Percentiles rank a stretch among this genome's conserved stretches.
phyloP scores from a whole-genome alignment of 495 filamentous ascomycete species.

The Cenococcum geophilum region DNA sequence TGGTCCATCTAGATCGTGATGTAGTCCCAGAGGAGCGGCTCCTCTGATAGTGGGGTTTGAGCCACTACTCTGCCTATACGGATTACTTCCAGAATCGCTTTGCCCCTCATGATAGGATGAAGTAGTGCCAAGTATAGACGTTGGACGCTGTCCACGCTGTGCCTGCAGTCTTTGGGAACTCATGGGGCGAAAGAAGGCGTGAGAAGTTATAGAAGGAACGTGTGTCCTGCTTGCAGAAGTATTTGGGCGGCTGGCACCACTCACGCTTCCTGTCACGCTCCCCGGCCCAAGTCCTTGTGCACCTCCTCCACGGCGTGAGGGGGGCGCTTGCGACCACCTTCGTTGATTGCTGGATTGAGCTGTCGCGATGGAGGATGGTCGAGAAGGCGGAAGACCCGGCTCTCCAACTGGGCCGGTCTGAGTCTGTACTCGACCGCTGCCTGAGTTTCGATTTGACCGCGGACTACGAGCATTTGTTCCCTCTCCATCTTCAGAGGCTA shows the following conservation, averaged over 20 bases:
- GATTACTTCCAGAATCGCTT: slow-evolving; percentile 43
- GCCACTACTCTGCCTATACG: slow-evolving; percentile 30
- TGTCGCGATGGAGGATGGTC: slow-evolving; percentile 36
- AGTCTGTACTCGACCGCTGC: slow-evolving; percentile 30
- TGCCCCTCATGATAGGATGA: slow-evolving; percentile 34
- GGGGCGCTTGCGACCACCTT: slow-evolving; percentile 46
- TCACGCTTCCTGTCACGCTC: slow-evolving; percentile 36
- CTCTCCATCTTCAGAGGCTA: slow-evolving; percentile 53
- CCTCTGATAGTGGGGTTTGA: slow-evolving; percentile 27
- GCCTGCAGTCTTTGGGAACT: slow-evolving; percentile 92
- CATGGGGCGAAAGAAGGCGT: slow-evolving; percentile 94
- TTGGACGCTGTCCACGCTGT: slow-evolving; percentile 61
- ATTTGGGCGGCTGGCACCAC: slow-evolving; percentile 41
- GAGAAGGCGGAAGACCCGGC: slow-evolving; percentile 40
- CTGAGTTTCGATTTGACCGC: slow-evolving; percentile 19
- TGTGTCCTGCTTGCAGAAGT: slow-evolving; percentile 68
- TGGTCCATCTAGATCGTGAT: slow-evolving; percentile 50
- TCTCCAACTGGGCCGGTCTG: slow-evolving; percentile 43
- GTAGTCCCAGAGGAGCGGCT: slow-evolving; percentile 24
- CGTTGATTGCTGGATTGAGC: slow-evolving; percentile 46
- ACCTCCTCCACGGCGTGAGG: slow-evolving; percentile 40
- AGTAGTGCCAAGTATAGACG: slow-evolving; percentile 40
- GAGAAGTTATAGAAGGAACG: slow-evolving; percentile 79
- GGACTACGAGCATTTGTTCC: slow-evolving; percentile 20
- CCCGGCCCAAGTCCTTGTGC: slow-evolving; percentile 12